Evolutionary conservation across 495 filamentous ascomycete genomes (phyloP).

Genomic region (Aspergillus olivimuriae): DNA sequence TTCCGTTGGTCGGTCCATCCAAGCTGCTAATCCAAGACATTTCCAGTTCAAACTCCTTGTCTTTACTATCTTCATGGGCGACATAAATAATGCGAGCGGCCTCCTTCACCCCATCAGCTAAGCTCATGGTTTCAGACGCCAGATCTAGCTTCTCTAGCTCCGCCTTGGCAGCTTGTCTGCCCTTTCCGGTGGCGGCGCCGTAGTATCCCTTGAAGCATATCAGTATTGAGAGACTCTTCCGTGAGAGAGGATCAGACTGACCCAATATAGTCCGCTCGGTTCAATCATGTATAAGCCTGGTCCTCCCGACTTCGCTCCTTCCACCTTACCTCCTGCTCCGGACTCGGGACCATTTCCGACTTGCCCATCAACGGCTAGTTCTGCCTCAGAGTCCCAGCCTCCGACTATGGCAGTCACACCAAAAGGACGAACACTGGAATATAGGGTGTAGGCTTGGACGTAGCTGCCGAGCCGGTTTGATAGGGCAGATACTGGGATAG

Average conservation of each 20-base stretch:
- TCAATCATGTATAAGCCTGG: slow-evolving; percentile 98
- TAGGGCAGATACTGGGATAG: slow-evolving; percentile 79
- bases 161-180: slow-evolving; percentile 90
- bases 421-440: slow-evolving; percentile 92
- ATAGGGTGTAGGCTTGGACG: slow-evolving; percentile 94
- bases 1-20: slow-evolving; percentile 81
- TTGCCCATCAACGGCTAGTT: slow-evolving; percentile 75
- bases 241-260: too few species aligned
- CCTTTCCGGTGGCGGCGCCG: slow-evolving; percentile 94
- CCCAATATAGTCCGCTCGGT: slow-evolving; percentile 93
- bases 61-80: slow-evolving; percentile 93
- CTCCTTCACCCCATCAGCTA: slow-evolving; percentile 88
- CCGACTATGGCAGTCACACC: slow-evolving; percentile 92
- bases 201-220: slow-evolving; percentile 69
- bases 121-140: slow-evolving; percentile 63
- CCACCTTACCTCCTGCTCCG: slow-evolving; percentile 73
- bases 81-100: slow-evolving; percentile 94
- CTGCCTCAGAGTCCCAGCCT: slow-evolving; percentile 83
- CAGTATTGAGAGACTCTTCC: too few species aligned
- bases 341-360: slow-evolving; percentile 71
- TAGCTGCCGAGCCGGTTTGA: slow-evolving; percentile 89
- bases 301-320: slow-evolving; percentile 72
- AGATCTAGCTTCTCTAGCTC: slow-evolving; percentile 97
- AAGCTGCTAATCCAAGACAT: slow-evolving; percentile 92
- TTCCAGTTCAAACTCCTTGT: slow-evolving; percentile 98